phyloP scores from a whole-genome alignment of 1,284 basidiomycete species.

The Schizophyllum commune region DNA sequence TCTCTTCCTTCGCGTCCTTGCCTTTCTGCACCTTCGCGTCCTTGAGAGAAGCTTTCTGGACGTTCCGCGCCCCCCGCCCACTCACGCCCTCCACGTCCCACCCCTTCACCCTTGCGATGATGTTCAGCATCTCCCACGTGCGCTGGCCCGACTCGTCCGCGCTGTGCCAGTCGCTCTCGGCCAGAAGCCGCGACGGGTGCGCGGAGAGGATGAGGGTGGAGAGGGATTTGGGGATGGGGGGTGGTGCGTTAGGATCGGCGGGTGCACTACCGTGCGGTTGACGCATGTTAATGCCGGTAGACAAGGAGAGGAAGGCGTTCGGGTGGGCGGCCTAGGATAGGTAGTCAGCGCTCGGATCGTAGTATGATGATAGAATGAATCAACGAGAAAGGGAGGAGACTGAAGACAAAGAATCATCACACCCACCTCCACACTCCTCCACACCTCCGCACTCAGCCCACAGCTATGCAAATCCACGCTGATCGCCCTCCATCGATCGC shows the following conservation, averaged over 20 bases:
- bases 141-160: slow-evolving; percentile 40
- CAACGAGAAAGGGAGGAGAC: no score
- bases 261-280: no score
- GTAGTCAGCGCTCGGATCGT: no score
- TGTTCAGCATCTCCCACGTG: slow-evolving; percentile 65
- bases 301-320: slow-evolving; percentile 74
- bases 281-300: slow-evolving; percentile 67
- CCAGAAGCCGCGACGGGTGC: slow-evolving; percentile 55
- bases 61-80: neutral
- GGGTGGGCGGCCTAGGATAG: slow-evolving; percentile 46
- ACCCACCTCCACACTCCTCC: slow-evolving; percentile 64
- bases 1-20: no score
- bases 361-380: no score
- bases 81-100: slow-evolving; percentile 48
- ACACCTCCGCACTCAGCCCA: slow-evolving; percentile 61
- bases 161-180: slow-evolving; percentile 70
- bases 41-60: no score
- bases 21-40: no score
- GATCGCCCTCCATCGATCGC: slow-evolving; percentile 46
- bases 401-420: no score
- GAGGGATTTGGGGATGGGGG: slow-evolving; percentile 35
- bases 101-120: slow-evolving; percentile 53
- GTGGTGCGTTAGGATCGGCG: no score
- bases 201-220: slow-evolving; percentile 46
- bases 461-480: slow-evolving; percentile 77